phyloP scores from a whole-genome alignment of 176 grass and related monocot genomes.

The Melocanna baccifera region DNA sequence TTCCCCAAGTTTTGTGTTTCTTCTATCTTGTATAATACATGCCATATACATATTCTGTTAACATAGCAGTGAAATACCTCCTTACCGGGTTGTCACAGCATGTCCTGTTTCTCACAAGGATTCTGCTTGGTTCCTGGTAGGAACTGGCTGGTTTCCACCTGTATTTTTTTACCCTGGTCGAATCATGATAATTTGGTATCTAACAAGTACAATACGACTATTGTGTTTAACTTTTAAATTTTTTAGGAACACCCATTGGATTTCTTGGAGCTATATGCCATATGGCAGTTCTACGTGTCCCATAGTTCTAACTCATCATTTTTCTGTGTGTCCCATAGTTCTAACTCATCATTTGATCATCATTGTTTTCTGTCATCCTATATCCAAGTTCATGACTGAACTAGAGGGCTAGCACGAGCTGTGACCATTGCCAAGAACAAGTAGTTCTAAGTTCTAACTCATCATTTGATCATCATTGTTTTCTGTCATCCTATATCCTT shows the following conservation, averaged over 20 bases:
- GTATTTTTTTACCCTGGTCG: not conserved
- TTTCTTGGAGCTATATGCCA: not conserved
- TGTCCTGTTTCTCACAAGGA: not conserved
- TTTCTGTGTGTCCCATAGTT: not conserved
- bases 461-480: not conserved
- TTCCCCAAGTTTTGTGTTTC: not conserved
- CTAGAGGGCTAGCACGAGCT: no score
- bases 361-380: not conserved
- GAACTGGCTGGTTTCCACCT: not conserved
- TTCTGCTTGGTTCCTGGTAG: not conserved
- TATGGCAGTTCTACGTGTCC: not conserved
- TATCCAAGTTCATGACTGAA: not conserved
- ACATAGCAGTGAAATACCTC: not conserved
- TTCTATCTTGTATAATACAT: not conserved
- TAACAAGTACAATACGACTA: conserved; percentile 1
- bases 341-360: not conserved
- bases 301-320: not conserved
- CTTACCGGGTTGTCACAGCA: not conserved
- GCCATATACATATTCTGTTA: not conserved
- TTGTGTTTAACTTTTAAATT: conserved; percentile 11
- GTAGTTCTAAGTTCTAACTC: conserved; percentile 10
- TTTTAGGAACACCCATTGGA: not conserved
- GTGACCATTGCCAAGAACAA: no score
- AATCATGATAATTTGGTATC: not conserved
- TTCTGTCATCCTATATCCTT: not conserved